Evolutionary conservation across 2,329 filamentous ascomycete species (phyloP).

Genomic region (Aspergillus pseudotamarii): DNA sequence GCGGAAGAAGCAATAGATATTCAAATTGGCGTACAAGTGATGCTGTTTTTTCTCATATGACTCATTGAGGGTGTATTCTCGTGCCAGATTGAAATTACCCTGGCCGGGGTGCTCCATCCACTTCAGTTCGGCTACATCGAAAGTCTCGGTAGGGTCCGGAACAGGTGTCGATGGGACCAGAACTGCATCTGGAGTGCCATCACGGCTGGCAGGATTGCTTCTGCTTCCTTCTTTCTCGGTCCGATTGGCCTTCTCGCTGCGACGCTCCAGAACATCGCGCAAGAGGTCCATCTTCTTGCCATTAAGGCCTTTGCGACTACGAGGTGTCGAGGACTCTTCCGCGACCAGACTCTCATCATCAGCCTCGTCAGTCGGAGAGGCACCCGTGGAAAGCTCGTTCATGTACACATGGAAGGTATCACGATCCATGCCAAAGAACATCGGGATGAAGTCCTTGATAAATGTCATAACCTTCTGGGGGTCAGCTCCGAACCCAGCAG

Average conservation of each 20-base stretch:
- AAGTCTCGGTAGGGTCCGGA: conserved; percentile 58
- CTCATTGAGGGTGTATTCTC: conserved; percentile 73
- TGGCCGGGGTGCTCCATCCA: conserved; percentile 64
- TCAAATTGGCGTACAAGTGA: conserved; percentile 89
- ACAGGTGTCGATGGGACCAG: conserved; percentile 37
- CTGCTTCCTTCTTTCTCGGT: conserved; percentile 78
- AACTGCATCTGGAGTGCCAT: conserved; percentile 79
- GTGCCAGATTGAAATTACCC: conserved; percentile 60
- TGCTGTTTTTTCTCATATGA: conserved; percentile 79
- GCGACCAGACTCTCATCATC: conserved; percentile 69
- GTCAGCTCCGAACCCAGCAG: conserved; percentile 59
- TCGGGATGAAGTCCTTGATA: conserved; percentile 73
- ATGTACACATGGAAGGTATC: conserved; percentile 69
- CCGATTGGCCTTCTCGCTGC: conserved; percentile 70
- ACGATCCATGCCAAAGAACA: conserved; percentile 75
- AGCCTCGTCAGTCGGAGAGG: conserved; percentile 74
- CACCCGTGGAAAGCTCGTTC: conserved; percentile 69
- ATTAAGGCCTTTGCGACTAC: conserved; percentile 64
- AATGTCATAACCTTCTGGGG: conserved; percentile 75
- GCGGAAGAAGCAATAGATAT: conserved; percentile 91
- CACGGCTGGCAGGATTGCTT: conserved; percentile 78
- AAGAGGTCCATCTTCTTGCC: conserved; percentile 77
- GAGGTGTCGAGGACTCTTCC: conserved; percentile 71
- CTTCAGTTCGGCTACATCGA: conserved; percentile 52
- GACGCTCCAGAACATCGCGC: conserved; percentile 80